Base-by-base conservation (phyloP, 2,329 filamentous ascomycete species). In the Talaromyces piceae region DNA sequence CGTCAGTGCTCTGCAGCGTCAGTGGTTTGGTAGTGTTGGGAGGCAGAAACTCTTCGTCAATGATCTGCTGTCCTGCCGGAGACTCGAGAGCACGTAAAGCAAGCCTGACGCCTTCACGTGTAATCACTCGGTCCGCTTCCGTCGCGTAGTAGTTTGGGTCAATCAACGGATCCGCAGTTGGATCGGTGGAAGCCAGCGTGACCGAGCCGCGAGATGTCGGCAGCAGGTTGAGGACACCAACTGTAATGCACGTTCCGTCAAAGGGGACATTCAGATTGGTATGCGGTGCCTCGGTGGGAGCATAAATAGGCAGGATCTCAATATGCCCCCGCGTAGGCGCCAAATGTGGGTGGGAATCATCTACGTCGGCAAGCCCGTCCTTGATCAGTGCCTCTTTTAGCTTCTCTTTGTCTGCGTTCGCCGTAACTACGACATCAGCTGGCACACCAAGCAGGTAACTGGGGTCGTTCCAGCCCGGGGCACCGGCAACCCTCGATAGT, bases 121-220 rank as follows among this genome's bases (percentile, higher is more conserved):
- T 37, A 20, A 50, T 30, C 16, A 39, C 30, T 11, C 23, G 41
- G 8, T 51, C 49, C 4, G 28, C 18, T 16, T 51, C 49, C 4
- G 33, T 51, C 2, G 44, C 44, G n/a, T 26, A 43, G 20, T 26
- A 47, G 22, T 51, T 51, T 7, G 49, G 49, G 27, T 51, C 49
- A 22, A 47, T 41, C 8, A 47, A 16, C 7, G 49, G 49, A n/a
- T 22, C 8, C 13, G 16, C 49, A 4, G 22, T 28, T 18, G 44
- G 44, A 16, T 51, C 49, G 26, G 13, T 16, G 9, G 49, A 51
- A 4, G 20, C n/a, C 4, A 51, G 18, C 9, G 44, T 47, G 12
- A 51, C 37, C 9, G 49, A 47, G 22, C 49, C 49, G 20, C 44
- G 49, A 27, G 49, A 47, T 4, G 49, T 47, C 18, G 49, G 44